Evolutionary conservation across 1,284 basidiomycete genomes (phyloP).

Genomic region (Cutaneotrichosporon sp.): DNA sequence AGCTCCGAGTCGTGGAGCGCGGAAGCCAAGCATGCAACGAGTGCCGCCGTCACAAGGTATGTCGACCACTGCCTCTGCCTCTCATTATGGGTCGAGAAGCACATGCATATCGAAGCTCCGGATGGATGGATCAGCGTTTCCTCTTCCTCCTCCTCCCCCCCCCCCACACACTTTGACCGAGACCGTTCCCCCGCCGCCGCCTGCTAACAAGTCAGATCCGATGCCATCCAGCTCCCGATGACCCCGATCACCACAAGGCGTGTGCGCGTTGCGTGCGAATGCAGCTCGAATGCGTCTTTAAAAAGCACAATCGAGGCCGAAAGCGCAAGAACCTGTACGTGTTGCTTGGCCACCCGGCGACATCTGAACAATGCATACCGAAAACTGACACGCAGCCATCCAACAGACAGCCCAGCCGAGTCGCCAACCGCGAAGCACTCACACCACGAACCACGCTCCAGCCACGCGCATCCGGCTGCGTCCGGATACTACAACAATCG

Average conservation of each 20-base stretch:
- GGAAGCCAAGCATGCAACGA: slow-evolving; percentile 40
- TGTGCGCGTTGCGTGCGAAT: slow-evolving; percentile 37
- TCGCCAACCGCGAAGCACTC: slow-evolving; percentile 19
- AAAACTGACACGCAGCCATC: slow-evolving; percentile 9
- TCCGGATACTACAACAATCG: slow-evolving; percentile 22
- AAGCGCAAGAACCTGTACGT: slow-evolving; percentile 39
- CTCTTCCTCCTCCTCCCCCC: not conserved
- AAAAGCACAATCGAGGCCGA: slow-evolving; percentile 38
- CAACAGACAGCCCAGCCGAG: slow-evolving; percentile 7
- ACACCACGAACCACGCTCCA: slow-evolving; percentile 11
- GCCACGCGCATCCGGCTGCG: slow-evolving; percentile 5
- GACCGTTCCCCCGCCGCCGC: not conserved
- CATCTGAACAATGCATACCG: not conserved
- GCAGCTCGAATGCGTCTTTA: slow-evolving; percentile 36
- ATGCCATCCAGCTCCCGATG: slow-evolving; percentile 38
- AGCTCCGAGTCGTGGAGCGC: slow-evolving; percentile 35
- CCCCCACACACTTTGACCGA: not conserved
- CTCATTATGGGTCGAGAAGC: not conserved
- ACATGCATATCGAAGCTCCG: not conserved
- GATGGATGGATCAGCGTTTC: not conserved
- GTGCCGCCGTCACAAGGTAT: slow-evolving; percentile 38
- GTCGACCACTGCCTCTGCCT: not conserved
- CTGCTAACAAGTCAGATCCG: slow-evolving; percentile 29
- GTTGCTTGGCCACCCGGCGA: not conserved
- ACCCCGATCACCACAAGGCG: slow-evolving; percentile 35